phyloP scores from a whole-genome alignment of 2,329 filamentous ascomycete species.

The Verticillium isaacii region DNA sequence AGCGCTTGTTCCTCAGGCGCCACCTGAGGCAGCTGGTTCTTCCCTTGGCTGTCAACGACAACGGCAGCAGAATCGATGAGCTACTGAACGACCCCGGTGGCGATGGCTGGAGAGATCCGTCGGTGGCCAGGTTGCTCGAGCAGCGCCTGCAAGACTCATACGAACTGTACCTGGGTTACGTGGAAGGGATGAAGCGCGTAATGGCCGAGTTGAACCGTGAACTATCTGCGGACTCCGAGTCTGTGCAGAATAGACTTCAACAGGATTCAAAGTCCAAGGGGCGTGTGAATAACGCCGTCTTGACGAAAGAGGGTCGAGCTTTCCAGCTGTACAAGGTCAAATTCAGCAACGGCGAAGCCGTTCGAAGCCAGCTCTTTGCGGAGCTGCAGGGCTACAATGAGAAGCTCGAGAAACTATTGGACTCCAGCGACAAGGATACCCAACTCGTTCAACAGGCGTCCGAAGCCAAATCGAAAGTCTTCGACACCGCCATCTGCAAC shows the following conservation, averaged over 20 bases:
- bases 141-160: conserved; percentile 13
- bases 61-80: conserved; percentile 12
- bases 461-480: not conserved
- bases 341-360: conserved; percentile 15
- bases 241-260: conserved; percentile 8
- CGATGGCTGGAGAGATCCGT: conserved; percentile 12
- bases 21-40: conserved; percentile 17
- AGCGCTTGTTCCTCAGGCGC: conserved; percentile 8
- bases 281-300: conserved; percentile 6
- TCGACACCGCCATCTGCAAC: conserved; percentile 14
- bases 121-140: conserved; percentile 7
- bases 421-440: conserved; percentile 12
- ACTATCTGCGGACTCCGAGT: conserved; percentile 11
- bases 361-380: conserved; percentile 15
- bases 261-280: not conserved
- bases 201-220: conserved; percentile 15
- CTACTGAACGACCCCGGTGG: conserved; percentile 14
- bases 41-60: conserved; percentile 10
- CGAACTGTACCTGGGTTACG: conserved; percentile 11
- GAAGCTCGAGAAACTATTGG: conserved; percentile 16
- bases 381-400: conserved; percentile 15
- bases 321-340: conserved; percentile 16
- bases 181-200: conserved; percentile 6
- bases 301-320: conserved; percentile 5
- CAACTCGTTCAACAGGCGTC: conserved; percentile 2